phyloP scores from a whole-genome alignment of 75 land plant species.

The Adiantum capillusveneris region DNA sequence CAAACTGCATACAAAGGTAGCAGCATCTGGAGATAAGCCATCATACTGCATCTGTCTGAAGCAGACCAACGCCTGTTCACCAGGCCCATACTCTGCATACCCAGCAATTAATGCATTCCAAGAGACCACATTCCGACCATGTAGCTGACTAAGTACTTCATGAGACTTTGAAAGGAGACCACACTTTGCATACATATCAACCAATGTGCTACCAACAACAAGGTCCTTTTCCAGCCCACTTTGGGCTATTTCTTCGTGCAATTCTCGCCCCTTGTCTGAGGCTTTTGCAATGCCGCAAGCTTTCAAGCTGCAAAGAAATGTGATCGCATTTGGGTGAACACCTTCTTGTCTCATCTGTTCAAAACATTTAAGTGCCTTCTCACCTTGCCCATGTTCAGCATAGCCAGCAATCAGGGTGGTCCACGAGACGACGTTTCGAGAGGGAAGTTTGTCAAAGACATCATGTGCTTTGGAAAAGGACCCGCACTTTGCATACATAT shows the following conservation, averaged over 20 bases:
- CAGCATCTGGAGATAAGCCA: conserved; percentile 22
- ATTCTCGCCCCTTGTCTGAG: not conserved
- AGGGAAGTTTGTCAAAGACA: not conserved
- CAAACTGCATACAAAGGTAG: no score
- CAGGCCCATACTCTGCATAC: conserved; percentile 22
- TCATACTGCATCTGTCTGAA: conserved; percentile 16
- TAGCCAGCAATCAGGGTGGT: conserved; percentile 10
- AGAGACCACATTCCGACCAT: no score
- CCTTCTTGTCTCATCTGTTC: conserved; percentile 9
- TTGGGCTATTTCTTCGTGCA: not conserved
- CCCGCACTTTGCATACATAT: conserved; percentile 10
- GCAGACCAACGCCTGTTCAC: no score
- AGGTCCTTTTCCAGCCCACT: conserved; percentile 5
- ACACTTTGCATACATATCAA: no score
- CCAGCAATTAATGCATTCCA: no score
- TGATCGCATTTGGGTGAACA: not conserved
- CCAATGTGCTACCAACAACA: no score
- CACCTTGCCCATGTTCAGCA: conserved; percentile 5
- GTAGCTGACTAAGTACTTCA: conserved; percentile 20
- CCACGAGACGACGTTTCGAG: conserved; percentile 5
- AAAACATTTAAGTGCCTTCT: conserved; percentile 7
- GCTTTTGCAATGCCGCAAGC: no score
- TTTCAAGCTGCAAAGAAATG: conserved; percentile 9
- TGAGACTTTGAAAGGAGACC: no score
- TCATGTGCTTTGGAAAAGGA: not conserved